Conservation (phyloP, 2,329 filamentous ascomycete genomes). For the Talaromyces sp. region DNA sequence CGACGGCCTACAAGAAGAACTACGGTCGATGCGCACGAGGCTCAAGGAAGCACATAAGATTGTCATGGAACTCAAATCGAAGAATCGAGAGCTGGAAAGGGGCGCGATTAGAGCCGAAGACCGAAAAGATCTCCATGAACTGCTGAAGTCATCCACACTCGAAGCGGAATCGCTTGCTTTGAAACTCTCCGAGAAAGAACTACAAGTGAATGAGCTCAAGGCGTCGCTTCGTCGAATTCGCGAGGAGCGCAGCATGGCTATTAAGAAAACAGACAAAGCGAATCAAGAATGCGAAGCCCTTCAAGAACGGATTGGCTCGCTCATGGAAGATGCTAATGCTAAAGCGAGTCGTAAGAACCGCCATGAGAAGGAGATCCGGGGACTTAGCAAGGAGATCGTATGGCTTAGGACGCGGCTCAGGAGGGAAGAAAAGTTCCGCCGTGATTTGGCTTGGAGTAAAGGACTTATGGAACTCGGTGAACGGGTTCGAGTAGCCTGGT, state of each 20-base stretch:
- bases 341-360: constrained; percentile 41
- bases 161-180: constrained; percentile 64
- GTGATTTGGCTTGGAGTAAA: constrained; percentile 81
- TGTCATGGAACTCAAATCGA: constrained; percentile 51
- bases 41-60: constrained; percentile 57
- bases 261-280: constrained; percentile 37
- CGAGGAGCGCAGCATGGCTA: constrained; percentile 41
- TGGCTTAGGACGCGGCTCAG: constrained; percentile 79
- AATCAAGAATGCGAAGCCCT: constrained; percentile 42
- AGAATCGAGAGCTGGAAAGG: constrained; percentile 48
- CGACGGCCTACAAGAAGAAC: constrained; percentile 46
- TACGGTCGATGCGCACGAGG: constrained; percentile 56
- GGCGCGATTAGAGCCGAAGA: constrained; percentile 45
- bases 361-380: constrained; percentile 64
- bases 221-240: constrained; percentile 60
- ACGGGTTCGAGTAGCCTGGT: constrained; percentile 64
- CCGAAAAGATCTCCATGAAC: constrained; percentile 41
- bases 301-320: constrained; percentile 60
- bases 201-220: constrained; percentile 53
- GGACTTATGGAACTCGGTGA: constrained; percentile 79
- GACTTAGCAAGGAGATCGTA: constrained; percentile 81
- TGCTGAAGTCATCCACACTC: constrained; percentile 44
- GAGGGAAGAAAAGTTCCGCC: constrained; percentile 73
- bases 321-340: constrained; percentile 44
- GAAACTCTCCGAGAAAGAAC: constrained; percentile 64